These are phyloP conservation scores for Pulveroboletus frians DNA, from an alignment of 768 basidiomycete genomes.

Conservation along the genomic window DNA sequence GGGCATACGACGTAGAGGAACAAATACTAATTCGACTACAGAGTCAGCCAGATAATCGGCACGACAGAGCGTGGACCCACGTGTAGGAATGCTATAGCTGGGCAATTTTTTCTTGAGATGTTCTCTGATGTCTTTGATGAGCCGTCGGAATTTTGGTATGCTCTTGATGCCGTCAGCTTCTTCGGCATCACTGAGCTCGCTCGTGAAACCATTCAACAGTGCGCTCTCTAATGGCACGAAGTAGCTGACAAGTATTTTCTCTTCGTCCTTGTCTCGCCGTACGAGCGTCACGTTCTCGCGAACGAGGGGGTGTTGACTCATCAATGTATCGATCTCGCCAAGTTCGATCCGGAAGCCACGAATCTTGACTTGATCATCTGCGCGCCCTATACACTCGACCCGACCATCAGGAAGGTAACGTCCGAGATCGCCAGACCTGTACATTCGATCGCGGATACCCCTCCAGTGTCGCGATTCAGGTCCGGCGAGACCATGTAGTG, in stretches of 20 bases:
- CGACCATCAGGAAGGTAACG: conserved; percentile 88
- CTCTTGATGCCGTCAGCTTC: conserved; percentile 63
- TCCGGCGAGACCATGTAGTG: conserved; percentile 49
- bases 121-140: conserved; percentile 92
- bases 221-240: conserved; percentile 83
- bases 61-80: conserved; percentile 43
- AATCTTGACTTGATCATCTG: conserved; percentile 99
- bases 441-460: conserved; percentile 95
- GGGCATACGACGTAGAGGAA: conserved; percentile 92
- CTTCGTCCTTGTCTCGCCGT: conserved; percentile 95
- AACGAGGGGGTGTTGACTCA: conserved; percentile 87
- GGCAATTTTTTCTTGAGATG: conserved; percentile 96
- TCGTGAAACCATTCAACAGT: conserved; percentile 62
- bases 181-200: conserved; percentile 48
- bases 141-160: conserved; percentile 75
- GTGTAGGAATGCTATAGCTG: conserved; percentile 85
- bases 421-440: conserved; percentile 94
- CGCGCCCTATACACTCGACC: conserved; percentile 95
- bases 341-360: conserved; percentile 98
- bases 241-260: conserved; percentile 97
- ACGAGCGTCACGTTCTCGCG: conserved; percentile 99
- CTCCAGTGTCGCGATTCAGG: conserved; percentile 85
- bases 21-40: conserved; percentile 59
- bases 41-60: conserved; percentile 2
- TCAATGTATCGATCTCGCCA: conserved; percentile 95